Percentiles rank a stretch among this genome's conserved stretches.
phyloP scores from a whole-genome alignment of 495 filamentous ascomycete genomes.

The Achaetomiella virescens region DNA sequence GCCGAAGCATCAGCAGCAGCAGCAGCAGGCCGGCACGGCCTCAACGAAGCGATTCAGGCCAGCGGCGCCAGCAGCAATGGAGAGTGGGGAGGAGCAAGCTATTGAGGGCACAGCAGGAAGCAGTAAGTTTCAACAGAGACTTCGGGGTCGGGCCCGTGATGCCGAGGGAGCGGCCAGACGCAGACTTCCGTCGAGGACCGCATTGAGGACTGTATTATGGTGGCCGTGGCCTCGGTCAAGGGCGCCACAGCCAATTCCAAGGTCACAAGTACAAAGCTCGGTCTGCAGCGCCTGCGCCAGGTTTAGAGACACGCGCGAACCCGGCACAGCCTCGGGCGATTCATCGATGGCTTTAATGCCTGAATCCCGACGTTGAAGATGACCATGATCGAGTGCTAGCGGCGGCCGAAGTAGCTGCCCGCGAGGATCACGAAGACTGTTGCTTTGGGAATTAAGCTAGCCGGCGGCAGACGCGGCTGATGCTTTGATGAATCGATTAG shows the following conservation, averaged over 20 bases:
- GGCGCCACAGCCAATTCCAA: background rate
- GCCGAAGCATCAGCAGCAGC: no score
- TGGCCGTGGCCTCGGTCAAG: background rate
- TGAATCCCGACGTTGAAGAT: background rate
- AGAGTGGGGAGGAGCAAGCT: no score
- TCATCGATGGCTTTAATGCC: background rate
- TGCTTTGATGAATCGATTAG: background rate
- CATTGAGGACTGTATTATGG: background rate
- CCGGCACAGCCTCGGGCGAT: background rate
- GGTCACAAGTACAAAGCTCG: background rate
- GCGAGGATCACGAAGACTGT: background rate
- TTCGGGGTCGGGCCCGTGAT: no score
- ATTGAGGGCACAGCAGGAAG: no score
- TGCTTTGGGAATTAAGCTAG: background rate
- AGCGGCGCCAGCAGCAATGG: no score
- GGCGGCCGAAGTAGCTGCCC: background rate
- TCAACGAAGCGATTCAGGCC: no score
- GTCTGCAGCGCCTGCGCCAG: background rate
- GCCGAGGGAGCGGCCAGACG: no score
- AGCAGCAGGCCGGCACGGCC: no score
- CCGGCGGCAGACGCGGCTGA: background rate
- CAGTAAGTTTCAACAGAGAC: no score
- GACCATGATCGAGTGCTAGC: background rate
- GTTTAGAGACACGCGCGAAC: background rate
- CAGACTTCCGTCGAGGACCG: background rate